A percentile compares a stretch with the other conserved stretches of the same genome.
Conservation (phyloP, 2,329 filamentous ascomycete species). For the Epichloe elymi region DNA sequence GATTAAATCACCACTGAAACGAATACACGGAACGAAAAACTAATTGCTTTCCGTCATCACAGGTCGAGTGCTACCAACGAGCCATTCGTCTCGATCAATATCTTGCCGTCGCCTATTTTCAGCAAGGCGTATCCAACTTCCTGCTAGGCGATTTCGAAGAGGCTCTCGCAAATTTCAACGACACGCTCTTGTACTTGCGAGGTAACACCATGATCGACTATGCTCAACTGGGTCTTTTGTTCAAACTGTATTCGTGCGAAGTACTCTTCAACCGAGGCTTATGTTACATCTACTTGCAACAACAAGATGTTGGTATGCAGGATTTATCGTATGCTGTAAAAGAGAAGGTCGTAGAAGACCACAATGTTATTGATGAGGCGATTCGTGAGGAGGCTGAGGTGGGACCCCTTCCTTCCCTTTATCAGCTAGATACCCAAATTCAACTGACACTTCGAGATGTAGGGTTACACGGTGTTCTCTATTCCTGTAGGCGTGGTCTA, state of each 20-base stretch:
- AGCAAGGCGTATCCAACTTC: slow-evolving; percentile 97
- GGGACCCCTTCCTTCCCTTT: slow-evolving; percentile 15
- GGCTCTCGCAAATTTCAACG: slow-evolving; percentile 95
- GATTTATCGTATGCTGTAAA: slow-evolving; percentile 84
- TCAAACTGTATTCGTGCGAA: slow-evolving; percentile 95
- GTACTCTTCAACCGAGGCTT: slow-evolving; percentile 94
- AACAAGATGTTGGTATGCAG: slow-evolving; percentile 80
- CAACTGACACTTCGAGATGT: slow-evolving; percentile 14
- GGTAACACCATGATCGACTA: slow-evolving; percentile 98
- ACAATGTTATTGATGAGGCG: slow-evolving; percentile 96
- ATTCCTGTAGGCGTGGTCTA: slow-evolving; percentile 95
- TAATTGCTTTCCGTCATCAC: neutral
- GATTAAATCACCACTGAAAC: neutral
- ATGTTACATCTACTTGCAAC: slow-evolving; percentile 93
- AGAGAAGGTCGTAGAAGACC: slow-evolving; percentile 91
- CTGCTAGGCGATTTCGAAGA: slow-evolving; percentile 94
- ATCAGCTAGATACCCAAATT: neutral
- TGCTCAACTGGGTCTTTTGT: slow-evolving; percentile 85
- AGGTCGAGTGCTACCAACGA: slow-evolving; percentile 93
- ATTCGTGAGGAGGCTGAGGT: slow-evolving; percentile 89
- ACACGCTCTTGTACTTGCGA: slow-evolving; percentile 84
- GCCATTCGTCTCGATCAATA: slow-evolving; percentile 87
- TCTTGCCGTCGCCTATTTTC: slow-evolving; percentile 94
- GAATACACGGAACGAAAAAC: neutral
- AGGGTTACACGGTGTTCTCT: slow-evolving; percentile 98